These are phyloP conservation scores for Myochromella boudieri DNA, from an alignment of 768 basidiomycete species.

Conservation along the genomic window DNA sequence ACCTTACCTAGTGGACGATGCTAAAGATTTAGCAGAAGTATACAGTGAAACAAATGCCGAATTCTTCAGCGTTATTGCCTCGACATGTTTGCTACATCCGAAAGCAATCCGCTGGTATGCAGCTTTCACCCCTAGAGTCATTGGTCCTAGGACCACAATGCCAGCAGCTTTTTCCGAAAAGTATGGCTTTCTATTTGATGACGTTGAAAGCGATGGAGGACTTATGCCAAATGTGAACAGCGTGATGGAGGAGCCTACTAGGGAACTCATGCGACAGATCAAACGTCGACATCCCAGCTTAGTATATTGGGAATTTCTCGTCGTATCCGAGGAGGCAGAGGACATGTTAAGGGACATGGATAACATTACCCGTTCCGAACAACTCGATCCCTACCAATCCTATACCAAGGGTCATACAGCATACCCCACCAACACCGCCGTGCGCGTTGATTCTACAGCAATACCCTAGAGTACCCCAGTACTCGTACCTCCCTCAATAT, in stretches of 20 bases:
- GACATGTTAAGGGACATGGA: slow-evolving; percentile 1
- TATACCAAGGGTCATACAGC: too few relatives aligned
- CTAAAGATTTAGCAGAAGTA: slow-evolving; percentile 1
- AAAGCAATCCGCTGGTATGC: slow-evolving; percentile 8
- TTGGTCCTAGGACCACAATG: neutral
- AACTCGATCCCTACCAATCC: too few relatives aligned
- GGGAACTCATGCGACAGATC: neutral
- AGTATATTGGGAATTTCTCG: slow-evolving; percentile 11
- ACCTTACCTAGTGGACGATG: slow-evolving; percentile 9
- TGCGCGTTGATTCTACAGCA: too few relatives aligned
- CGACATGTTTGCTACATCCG: slow-evolving; percentile 10
- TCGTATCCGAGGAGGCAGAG: neutral
- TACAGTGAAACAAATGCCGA: slow-evolving; percentile 1
- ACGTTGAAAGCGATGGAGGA: neutral
- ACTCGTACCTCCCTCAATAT: too few relatives aligned
- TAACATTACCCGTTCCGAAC: too few relatives aligned
- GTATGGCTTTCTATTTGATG: neutral
- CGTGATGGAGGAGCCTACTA: slow-evolving; percentile 2
- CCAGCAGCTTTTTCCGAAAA: slow-evolving; percentile 5
- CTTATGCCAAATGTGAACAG: slow-evolving; percentile 2
- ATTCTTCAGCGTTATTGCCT: slow-evolving; percentile 1
- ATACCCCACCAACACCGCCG: too few relatives aligned
- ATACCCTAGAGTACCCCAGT: too few relatives aligned
- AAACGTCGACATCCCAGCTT: slow-evolving; percentile 1
- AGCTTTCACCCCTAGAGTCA: slow-evolving; percentile 5